Evolutionary conservation across 345 rosid species (phyloP).

Genomic region (Syzygium aqueum): DNA sequence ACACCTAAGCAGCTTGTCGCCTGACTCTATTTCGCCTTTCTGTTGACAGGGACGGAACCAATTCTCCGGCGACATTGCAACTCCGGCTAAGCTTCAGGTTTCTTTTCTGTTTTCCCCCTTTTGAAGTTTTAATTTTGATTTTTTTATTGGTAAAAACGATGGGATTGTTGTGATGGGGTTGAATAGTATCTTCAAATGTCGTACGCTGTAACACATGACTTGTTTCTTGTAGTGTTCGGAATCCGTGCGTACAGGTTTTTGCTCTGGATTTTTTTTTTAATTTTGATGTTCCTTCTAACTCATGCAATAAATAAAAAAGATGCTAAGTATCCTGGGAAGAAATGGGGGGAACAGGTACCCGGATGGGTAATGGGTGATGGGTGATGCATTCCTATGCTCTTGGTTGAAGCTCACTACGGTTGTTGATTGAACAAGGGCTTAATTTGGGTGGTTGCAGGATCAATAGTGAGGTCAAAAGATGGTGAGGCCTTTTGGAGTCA

Average conservation of each 20-base stretch:
- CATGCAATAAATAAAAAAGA: background rate
- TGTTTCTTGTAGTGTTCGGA: background rate
- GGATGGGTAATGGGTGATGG: background rate
- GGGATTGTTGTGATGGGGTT: background rate
- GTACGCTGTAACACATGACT: background rate
- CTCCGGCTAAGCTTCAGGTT: background rate
- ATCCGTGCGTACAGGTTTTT: background rate
- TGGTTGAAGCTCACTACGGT: background rate
- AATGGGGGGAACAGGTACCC: background rate
- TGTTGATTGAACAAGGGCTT: background rate
- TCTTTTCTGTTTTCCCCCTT: background rate
- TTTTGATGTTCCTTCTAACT: background rate
- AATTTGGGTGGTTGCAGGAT: background rate
- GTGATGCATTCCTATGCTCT: background rate
- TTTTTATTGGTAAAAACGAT: background rate
- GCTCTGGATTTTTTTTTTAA: background rate
- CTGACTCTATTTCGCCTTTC: background rate
- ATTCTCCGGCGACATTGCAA: background rate
- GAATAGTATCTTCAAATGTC: background rate
- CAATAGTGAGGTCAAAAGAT: conserved; percentile 14
- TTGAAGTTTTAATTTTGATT: background rate
- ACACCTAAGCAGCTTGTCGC: background rate
- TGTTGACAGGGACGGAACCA: background rate
- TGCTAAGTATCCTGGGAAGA: background rate
- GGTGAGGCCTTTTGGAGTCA: conserved; percentile 58